Evolutionary conservation across 257 asterid species (phyloP), one percentile per base, ranked within the genome.

Genomic region (Primulina eburnea): DNA sequence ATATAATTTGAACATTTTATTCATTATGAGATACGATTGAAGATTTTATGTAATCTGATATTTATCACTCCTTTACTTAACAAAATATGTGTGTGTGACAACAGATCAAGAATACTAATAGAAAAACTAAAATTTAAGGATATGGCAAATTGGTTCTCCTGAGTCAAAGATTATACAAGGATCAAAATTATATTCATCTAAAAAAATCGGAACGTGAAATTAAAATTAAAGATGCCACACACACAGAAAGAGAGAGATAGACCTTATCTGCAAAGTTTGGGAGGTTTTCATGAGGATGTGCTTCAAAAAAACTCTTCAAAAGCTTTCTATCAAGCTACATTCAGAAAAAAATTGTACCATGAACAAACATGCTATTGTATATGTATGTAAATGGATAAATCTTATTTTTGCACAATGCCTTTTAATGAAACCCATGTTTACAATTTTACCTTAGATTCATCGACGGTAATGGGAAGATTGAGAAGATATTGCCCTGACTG

Each of bases 241-340:
- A 43, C 16, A 37, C 60, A 53, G 35, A n/a, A 73, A 20, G 60
- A 60, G 71, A 57, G 58, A 37, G 70, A 5, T 24, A 71, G 81
- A 93, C 99, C 97, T 93, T 93, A 74, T 93, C 96, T 16, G 91
- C 87, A 65, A 89, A 90, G 71, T 89, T 95, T 37, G 99, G 99
- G 77, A 93, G 97, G 79, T 88, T 80, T 67, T 86, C 90, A 8
- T 70, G 84, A 67, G 87, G 92, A 85, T 93, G 91, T 29, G 84
- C 79, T 60, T 82, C 88, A 76, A 93, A 93, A 79, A 77, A 89
- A 63, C 73, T 85, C 89, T 80, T 87, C 89, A 91, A 69, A 69
- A 93, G 85, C 81, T 86, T 85, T 69, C 82, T 87, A 79, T 93
- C 97, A 68, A 93, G 96, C 99, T 93, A 78, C 89, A 82, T 35